Base-by-base conservation (phyloP, 768 basidiomycete species). In the Lactifluus rugatus region DNA sequence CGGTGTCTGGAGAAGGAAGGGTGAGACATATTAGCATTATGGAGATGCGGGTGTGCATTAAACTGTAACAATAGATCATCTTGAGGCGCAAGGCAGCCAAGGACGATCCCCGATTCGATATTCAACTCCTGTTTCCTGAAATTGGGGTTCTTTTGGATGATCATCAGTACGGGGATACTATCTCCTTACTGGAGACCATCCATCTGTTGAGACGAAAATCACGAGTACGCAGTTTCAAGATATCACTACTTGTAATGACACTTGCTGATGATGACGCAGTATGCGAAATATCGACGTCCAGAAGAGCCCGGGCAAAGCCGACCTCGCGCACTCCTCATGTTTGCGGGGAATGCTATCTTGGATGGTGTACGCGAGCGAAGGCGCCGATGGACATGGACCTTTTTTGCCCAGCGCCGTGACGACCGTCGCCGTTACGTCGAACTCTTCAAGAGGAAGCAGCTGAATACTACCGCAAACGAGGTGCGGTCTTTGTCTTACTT, bases 171-270 rank as follows among this genome's bases (percentile, higher is more conserved):
- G 82, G 91, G 52, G 93, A 98, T 70, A 82, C 81, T 23, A 91
- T 98, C 57, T 94, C 90, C 21, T 79, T 98, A 46, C 77, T 93
- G 59, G 94, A 98, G 70, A 93, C 97, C 81, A 96, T 95, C 71
- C 95, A 98, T 69, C 86, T 97, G 60, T 96, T 95, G 71, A 79
- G 85, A 47, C 83, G 96, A 53, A 84, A 84, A 65, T 82, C 82
- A 61, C 87, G 89, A 77, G 88, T 89, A 67, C 17, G 53, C 5
- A 8, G 3, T 19, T 71, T 44, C 42, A 52, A 32, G 19, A 66
- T 26, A 36, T 31, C 49, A 51, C 21, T 49, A 28, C 37, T 54
- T 69, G 45, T 69, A 49, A 50, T 46, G 19, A 52, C 42, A 58
- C 50, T 55, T 16, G 45, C 54, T 47, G n/a, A 16, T 52, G 7